Evolutionary conservation across 352 stramenopile species (phyloP).

Genomic region (Globisporangium splendens): DNA sequence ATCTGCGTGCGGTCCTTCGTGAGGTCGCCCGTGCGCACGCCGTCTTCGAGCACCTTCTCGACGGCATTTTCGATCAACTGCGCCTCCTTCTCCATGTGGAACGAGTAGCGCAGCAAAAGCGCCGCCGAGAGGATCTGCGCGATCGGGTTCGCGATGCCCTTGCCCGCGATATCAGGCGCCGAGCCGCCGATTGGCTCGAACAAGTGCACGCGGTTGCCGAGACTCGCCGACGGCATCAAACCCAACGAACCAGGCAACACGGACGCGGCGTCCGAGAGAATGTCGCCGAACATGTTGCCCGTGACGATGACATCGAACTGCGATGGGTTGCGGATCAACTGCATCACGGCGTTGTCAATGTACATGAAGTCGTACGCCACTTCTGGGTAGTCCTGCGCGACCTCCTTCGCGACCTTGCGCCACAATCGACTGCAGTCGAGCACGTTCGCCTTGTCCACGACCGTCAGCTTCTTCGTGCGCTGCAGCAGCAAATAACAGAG

Average conservation of each 20-base stretch:
- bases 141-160: conserved; percentile 96
- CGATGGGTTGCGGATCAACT: conserved; percentile 97
- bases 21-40: conserved; percentile 84
- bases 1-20: conserved; percentile 49
- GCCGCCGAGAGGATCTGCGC: conserved; percentile 97
- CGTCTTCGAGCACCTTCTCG: conserved; percentile 78
- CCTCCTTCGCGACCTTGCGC: conserved; percentile 90
- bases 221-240: conserved; percentile 97
- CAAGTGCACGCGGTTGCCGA: conserved; percentile 88
- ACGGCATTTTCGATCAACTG: conserved; percentile 80
- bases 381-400: conserved; percentile 89
- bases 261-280: conserved; percentile 96
- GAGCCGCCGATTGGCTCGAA: conserved; percentile 98
- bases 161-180: conserved; percentile 96
- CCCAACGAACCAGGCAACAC: conserved; percentile 97
- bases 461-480: conserved; percentile 93
- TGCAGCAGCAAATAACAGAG: conserved; percentile 36
- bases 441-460: conserved; percentile 99
- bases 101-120: conserved; percentile 96
- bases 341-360: conserved; percentile 99
- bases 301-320: conserved; percentile 99
- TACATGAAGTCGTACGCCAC: conserved; percentile 97
- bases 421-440: conserved; percentile 94
- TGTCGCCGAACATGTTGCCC: conserved; percentile 99
- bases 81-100: conserved; percentile 77